These are phyloP conservation scores for Tylopilus felleus DNA, from an alignment of 768 basidiomycete species.

Conservation along the genomic window DNA sequence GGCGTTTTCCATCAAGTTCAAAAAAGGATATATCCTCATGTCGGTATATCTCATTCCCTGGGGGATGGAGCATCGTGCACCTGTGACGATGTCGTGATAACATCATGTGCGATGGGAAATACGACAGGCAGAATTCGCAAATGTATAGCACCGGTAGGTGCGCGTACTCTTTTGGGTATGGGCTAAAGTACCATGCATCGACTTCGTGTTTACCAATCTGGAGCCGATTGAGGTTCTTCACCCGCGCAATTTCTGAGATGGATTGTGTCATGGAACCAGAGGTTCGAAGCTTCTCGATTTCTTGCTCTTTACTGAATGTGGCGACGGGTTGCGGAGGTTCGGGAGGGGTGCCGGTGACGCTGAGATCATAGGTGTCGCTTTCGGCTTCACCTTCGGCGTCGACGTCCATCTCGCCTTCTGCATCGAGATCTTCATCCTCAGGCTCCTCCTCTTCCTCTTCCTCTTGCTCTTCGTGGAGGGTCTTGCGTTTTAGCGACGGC, in stretches of 20 bases:
- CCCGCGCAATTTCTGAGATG: constrained; percentile 94
- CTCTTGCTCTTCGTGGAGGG: constrained; percentile 57
- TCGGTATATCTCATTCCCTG: constrained; percentile 99
- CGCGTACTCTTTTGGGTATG: constrained; percentile 97
- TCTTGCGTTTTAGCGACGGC: constrained; percentile 67
- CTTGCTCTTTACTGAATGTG: constrained; percentile 93
- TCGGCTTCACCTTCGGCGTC: constrained; percentile 44
- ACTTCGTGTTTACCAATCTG: constrained; percentile 97
- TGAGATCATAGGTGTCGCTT: constrained; percentile 70
- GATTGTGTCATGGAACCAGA: constrained; percentile 99
- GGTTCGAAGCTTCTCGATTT: constrained; percentile 97
- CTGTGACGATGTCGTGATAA: constrained; percentile 86
- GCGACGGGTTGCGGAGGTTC: constrained; percentile 51
- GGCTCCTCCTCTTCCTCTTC: constrained; percentile 53
- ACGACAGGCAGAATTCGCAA: constrained; percentile 97
- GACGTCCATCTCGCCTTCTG: constrained; percentile 48
- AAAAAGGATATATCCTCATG: constrained; percentile 97
- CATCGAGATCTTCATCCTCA: constrained; percentile 43
- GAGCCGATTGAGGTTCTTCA: constrained; percentile 96
- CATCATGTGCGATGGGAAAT: constrained; percentile 89
- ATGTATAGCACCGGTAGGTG: constrained; percentile 93
- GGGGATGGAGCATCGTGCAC: constrained; percentile 90
- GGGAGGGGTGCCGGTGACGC: constrained; percentile 44
- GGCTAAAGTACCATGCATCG: constrained; percentile 99
- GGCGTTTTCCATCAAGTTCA: constrained; percentile 96